Evolutionary conservation across 2,329 filamentous ascomycete genomes (phyloP), one percentile per base, ranked within the genome.

Genomic region (Xylariaceae sp.): DNA sequence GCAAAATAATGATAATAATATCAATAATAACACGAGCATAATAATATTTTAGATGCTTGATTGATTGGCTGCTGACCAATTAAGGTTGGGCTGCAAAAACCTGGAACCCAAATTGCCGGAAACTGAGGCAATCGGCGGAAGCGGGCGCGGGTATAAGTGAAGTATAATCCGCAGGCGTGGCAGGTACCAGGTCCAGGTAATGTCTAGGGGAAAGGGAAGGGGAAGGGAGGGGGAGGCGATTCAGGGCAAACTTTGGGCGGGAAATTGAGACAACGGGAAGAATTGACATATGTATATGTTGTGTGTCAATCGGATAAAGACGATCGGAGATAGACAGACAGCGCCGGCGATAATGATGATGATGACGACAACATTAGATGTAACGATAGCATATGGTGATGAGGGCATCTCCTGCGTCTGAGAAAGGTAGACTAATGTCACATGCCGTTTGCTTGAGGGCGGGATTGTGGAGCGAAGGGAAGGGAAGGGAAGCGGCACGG

Each of bases 221-320:
- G 19, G 19, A 19, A 19, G 19, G 19, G 19, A 19, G 19, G 19
- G 19, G 19, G 19, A 19, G 47, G 29, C 35, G 35, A 54, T 52
- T 53, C 51, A 50, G 57, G 58, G 58, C 50, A 62, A 55, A 60
- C 54, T 49, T 51, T 54, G 57, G 58, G 8, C 9, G 42, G 42
- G 9, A 11, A 8, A 6, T 3, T 30, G n/a, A 30, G 6, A 19
- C 12, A 19, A 35, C 34, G 7, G 8, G 27, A 4, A 11, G 6
- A 11, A 30, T 11, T 30, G 42, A 11, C 42, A 11, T n/a, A 42
- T 30, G 27, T 19, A 19, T 19, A 19, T 19, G 19, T 19, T 19
- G 19, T 19, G 19, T 19, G 19, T 19, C 19, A 19, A 19, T 19
- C 19, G 19, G 19, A 19, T 19, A 19, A 19, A 19, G 19, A 19